phyloP scores from a whole-genome alignment of 495 filamentous ascomycete species.

The Aspergillus nanangensis region DNA sequence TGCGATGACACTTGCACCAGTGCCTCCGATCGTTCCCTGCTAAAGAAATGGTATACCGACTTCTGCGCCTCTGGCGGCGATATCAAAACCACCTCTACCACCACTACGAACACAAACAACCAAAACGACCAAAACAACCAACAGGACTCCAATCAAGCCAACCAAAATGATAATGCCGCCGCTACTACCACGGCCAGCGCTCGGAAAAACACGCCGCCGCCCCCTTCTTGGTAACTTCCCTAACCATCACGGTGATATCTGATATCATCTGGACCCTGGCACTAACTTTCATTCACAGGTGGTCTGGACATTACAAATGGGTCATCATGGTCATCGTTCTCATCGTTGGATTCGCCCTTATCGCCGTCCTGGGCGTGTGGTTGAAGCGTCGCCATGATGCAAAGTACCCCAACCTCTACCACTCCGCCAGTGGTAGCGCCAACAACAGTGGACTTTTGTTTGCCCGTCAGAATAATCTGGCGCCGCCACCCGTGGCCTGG shows the following conservation, averaged over 20 bases:
- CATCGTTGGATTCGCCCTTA: slow-evolving; percentile 35
- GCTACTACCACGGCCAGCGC: slow-evolving; percentile 8
- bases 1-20: slow-evolving; percentile 35
- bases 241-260: no score
- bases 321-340: slow-evolving; percentile 52
- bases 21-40: slow-evolving; percentile 26
- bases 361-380: slow-evolving; percentile 35
- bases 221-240: slow-evolving; percentile 24
- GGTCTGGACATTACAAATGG: slow-evolving; percentile 48
- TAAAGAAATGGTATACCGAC: slow-evolving; percentile 48
- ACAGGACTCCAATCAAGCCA: no score
- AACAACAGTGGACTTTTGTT: slow-evolving; percentile 16
- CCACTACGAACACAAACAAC: slow-evolving; percentile 9
- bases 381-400: slow-evolving; percentile 47
- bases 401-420: slow-evolving; percentile 35
- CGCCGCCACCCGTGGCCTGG: slow-evolving; percentile 11
- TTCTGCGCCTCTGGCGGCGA: slow-evolving; percentile 32
- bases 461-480: slow-evolving; percentile 10
- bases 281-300: slow-evolving; percentile 39
- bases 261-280: no score
- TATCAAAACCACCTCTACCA: slow-evolving; percentile 5
- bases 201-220: slow-evolving; percentile 9
- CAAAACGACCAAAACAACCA: slow-evolving; percentile 17
- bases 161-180: slow-evolving; percentile 17
- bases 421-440: slow-evolving; percentile 18